Conservation (phyloP, 352 stramenopile genomes). For the Pythium pyrilobum region DNA sequence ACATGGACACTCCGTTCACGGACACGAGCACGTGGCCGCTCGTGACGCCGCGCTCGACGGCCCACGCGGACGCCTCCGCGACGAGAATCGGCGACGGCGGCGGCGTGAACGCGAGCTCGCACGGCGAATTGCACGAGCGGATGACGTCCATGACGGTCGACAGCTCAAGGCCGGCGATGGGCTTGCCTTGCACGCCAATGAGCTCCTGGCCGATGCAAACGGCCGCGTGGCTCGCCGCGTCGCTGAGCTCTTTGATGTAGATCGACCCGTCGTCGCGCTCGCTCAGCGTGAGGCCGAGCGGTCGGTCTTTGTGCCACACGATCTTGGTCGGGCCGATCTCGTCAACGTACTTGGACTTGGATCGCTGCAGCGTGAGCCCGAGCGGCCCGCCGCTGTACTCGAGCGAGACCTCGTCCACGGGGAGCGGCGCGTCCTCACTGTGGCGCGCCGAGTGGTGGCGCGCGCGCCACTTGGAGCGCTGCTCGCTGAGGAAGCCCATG, state of each 20-base stretch:
- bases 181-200: constrained; percentile 31
- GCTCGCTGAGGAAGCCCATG: constrained; percentile 22
- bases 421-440: background rate
- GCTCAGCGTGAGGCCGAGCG: constrained; percentile 45
- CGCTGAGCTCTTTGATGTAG: constrained; percentile 31
- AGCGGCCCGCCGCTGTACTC: constrained; percentile 32
- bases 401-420: constrained; percentile 4
- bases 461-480: constrained; percentile 23
- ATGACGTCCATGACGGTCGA: constrained; percentile 34
- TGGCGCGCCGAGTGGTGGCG: constrained; percentile 14
- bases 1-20: constrained; percentile 27
- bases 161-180: constrained; percentile 30
- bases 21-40: constrained; percentile 36
- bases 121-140: constrained; percentile 29
- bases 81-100: constrained; percentile 40
- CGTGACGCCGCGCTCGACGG: constrained; percentile 22
- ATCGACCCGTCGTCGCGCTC: constrained; percentile 32
- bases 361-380: constrained; percentile 36
- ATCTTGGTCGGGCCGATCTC: constrained; percentile 27
- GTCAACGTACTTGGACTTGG: constrained; percentile 29
- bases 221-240: constrained; percentile 9
- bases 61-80: constrained; percentile 23
- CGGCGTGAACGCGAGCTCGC: constrained; percentile 40
- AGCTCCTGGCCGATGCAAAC: constrained; percentile 38
- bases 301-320: constrained; percentile 37